Conservation (phyloP, 345 rosid genomes). For the Ricinus communis region DNA sequence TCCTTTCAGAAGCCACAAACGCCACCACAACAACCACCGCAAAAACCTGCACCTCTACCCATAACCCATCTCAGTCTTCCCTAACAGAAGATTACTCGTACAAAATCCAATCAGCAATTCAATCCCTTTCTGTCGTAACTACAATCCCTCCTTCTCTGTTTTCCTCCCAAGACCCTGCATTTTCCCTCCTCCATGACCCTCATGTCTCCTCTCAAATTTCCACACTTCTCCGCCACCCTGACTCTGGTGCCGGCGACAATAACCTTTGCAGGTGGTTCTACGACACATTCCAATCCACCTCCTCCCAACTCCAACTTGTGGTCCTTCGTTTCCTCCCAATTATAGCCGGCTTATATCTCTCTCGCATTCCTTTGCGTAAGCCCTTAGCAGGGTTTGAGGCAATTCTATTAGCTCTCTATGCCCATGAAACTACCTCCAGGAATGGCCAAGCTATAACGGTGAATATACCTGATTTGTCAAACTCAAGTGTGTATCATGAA, state of each 20-base stretch:
- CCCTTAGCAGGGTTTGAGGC: conserved; percentile 86
- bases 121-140: too few relatives aligned
- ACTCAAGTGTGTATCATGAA: conserved; percentile 77
- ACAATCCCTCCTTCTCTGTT: too few relatives aligned
- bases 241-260: conserved; percentile 80
- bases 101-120: too few relatives aligned
- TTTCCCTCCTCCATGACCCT: too few relatives aligned
- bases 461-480: conserved; percentile 66
- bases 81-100: too few relatives aligned
- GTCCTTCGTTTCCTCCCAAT: conserved; percentile 71
- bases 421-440: conserved; percentile 65
- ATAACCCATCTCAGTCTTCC: too few relatives aligned
- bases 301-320: conserved; percentile 62
- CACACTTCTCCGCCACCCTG: conserved; percentile 60
- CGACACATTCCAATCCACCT: conserved; percentile 61
- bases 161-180: too few relatives aligned
- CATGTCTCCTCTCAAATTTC: conserved; percentile 64
- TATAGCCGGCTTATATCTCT: conserved; percentile 70
- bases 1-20: too few relatives aligned
- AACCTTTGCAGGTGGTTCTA: conserved; percentile 79
- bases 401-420: conserved; percentile 68
- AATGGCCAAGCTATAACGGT: conserved; percentile 61
- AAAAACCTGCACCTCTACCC: too few relatives aligned
- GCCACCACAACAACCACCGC: too few relatives aligned
- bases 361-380: conserved; percentile 59